These are phyloP conservation scores for Geotrichum klebahnii DNA, from an alignment of 1,139 yeast species.

Conservation along the genomic window DNA sequence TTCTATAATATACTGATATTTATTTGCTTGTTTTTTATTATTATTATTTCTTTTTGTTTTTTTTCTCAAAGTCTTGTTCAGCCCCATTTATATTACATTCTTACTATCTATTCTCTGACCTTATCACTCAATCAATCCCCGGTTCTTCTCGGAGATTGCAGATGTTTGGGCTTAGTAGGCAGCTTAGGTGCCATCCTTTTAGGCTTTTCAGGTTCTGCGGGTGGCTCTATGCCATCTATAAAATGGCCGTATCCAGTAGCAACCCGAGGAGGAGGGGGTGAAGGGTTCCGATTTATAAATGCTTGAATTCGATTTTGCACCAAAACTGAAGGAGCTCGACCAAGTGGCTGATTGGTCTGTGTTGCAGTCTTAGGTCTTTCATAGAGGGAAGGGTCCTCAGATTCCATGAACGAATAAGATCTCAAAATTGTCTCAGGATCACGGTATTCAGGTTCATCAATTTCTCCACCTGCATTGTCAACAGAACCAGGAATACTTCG, in stretches of 20 bases:
- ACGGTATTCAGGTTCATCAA: constrained; percentile 13
- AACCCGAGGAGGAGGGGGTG: constrained; percentile 48
- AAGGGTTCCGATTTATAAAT: constrained; percentile 48
- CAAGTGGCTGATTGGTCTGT: not conserved
- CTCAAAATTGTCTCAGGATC: constrained; percentile 12
- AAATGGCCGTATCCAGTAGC: constrained; percentile 79
- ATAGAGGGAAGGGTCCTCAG: constrained; percentile 25
- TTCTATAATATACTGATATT: no score
- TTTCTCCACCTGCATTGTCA: constrained; percentile 25
- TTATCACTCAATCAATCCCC: not conserved
- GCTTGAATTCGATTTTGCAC: constrained; percentile 65
- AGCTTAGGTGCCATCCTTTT: constrained; percentile 44
- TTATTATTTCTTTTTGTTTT: not conserved
- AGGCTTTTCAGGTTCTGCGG: not conserved
- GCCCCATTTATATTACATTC: not conserved
- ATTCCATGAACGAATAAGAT: constrained; percentile 19
- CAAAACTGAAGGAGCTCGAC: constrained; percentile 10
- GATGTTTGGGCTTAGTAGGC: constrained; percentile 57
- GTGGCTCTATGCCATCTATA: constrained; percentile 43
- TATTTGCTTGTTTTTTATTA: no score
- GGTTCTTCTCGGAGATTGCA: constrained; percentile 39
- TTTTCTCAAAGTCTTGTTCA: not conserved
- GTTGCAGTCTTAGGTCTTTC: constrained; percentile 19
- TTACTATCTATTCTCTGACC: not conserved
- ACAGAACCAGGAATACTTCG: constrained; percentile 24